phyloP scores from a whole-genome alignment of 2,329 filamentous ascomycete species.

The Trichoderma breve region DNA sequence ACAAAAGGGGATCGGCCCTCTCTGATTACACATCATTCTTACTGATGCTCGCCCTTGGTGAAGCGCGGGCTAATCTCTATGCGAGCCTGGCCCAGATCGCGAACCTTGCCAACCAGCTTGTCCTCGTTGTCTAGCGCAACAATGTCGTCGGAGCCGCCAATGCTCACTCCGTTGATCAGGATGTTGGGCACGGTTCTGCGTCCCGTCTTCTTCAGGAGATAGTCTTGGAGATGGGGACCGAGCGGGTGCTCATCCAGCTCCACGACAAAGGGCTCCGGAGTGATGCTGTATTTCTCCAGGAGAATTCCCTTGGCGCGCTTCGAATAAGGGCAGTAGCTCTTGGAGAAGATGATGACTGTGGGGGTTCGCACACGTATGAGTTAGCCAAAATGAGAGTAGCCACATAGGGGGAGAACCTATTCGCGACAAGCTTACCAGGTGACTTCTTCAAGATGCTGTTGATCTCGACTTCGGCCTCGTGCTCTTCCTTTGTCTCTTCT shows the following conservation, averaged over 20 bases:
- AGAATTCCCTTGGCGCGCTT: conserved; percentile 82
- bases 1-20: neutral
- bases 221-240: conserved; percentile 68
- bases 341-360: conserved; percentile 91
- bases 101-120: conserved; percentile 68
- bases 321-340: conserved; percentile 86
- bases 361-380: neutral
- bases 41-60: conserved; percentile 22
- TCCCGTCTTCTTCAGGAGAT: conserved; percentile 70
- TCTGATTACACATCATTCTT: neutral
- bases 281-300: conserved; percentile 79
- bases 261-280: conserved; percentile 79
- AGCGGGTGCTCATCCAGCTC: conserved; percentile 83
- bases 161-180: conserved; percentile 80
- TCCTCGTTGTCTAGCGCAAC: conserved; percentile 65
- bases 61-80: conserved; percentile 51
- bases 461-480: conserved; percentile 67
- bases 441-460: conserved; percentile 78
- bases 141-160: conserved; percentile 88
- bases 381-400: neutral
- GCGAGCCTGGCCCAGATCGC: conserved; percentile 69
- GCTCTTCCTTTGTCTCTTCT: conserved; percentile 56
- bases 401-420: neutral
- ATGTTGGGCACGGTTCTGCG: conserved; percentile 89
- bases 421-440: conserved; percentile 61